Evolutionary conservation across 768 basidiomycete species (phyloP).

Genomic region (Trametes elegans): DNA sequence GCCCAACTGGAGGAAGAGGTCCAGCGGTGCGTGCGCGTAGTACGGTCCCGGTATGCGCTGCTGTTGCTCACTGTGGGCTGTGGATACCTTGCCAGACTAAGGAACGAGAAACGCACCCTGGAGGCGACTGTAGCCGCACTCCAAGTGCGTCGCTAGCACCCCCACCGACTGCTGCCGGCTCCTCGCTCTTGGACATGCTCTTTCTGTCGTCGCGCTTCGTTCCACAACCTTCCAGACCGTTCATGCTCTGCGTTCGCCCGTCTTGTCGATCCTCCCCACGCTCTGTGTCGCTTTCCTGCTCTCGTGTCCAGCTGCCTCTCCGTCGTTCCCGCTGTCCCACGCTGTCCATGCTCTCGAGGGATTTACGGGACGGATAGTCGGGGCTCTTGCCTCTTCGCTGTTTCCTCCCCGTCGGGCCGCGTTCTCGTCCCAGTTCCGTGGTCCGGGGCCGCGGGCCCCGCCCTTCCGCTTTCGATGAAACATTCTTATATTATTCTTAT

Average conservation of each 20-base stretch:
- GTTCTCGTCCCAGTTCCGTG: not conserved
- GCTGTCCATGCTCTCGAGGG: slow-evolving; percentile 11
- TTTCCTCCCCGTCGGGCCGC: slow-evolving; percentile 15
- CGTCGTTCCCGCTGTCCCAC: not conserved
- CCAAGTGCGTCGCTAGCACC: slow-evolving; percentile 7
- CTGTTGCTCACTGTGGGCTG: slow-evolving; percentile 2
- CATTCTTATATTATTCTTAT: slow-evolving; percentile 9
- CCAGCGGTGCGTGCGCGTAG: slow-evolving; percentile 16
- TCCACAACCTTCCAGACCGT: slow-evolving; percentile 1
- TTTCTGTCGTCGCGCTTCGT: not conserved
- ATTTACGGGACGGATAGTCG: slow-evolving; percentile 16
- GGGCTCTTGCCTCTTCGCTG: slow-evolving; percentile 17
- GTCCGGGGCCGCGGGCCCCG: slow-evolving; percentile 8
- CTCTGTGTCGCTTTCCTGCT: slow-evolving; percentile 7
- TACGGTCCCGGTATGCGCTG: slow-evolving; percentile 9
- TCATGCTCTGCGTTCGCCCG: slow-evolving; percentile 10
- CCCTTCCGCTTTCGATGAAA: not conserved
- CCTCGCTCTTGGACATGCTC: not conserved
- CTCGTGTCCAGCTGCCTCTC: slow-evolving; percentile 3
- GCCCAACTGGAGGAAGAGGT: slow-evolving; percentile 15
- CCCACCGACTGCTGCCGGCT: not conserved
- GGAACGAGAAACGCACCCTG: slow-evolving; percentile 16
- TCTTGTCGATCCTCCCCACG: slow-evolving; percentile 7
- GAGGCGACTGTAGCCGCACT: slow-evolving; percentile 19
- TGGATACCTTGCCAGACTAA: slow-evolving; percentile 1